Conservation (phyloP, 2,329 filamentous ascomycete genomes). For the Hortaea werneckii region DNA sequence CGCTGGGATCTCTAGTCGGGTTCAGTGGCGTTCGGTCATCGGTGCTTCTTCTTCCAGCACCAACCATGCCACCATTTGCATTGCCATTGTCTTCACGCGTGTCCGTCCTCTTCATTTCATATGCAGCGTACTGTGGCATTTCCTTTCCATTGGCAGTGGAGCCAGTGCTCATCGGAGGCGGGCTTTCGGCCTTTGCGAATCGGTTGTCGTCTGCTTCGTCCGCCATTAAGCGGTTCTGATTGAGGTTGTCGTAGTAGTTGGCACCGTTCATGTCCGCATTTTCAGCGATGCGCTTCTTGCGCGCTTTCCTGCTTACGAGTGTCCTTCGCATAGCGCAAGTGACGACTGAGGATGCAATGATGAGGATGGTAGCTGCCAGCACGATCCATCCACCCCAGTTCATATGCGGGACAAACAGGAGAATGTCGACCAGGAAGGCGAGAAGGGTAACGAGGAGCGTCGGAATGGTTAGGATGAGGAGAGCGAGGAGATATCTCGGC, state of each 20-base stretch:
- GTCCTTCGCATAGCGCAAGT: conserved; percentile 93
- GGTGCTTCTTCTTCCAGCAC: conserved; percentile 34
- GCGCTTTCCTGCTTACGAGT: conserved; percentile 81
- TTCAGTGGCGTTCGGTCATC: conserved; percentile 67
- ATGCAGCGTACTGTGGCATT: conserved; percentile 50
- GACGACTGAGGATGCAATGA: conserved; percentile 70
- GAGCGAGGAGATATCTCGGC: conserved; percentile 69
- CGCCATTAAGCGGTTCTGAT: conserved; percentile 25
- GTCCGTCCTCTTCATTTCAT: conserved; percentile 51
- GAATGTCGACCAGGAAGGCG: conserved; percentile 84
- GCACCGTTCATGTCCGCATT: conserved; percentile 97
- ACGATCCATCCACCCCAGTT: conserved; percentile 93
- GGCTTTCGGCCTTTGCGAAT: conserved; percentile 41
- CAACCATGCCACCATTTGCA: conserved; percentile 26
- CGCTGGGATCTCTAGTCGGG: conserved; percentile 47
- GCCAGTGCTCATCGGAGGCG: conserved; percentile 38
- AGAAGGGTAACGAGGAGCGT: conserved; percentile 75
- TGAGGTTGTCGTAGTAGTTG: conserved; percentile 61
- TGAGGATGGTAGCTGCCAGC: conserved; percentile 75
- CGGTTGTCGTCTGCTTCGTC: conserved; percentile 17
- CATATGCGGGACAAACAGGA: conserved; percentile 89
- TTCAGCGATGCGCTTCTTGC: conserved; percentile 80
- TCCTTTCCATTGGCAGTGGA: conserved; percentile 46
- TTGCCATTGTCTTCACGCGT: conserved; percentile 11
- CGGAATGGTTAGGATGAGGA: conserved; percentile 79